Evolutionary conservation across 345 rosid genomes (phyloP).

Genomic region (Schrenkiella parvula): DNA sequence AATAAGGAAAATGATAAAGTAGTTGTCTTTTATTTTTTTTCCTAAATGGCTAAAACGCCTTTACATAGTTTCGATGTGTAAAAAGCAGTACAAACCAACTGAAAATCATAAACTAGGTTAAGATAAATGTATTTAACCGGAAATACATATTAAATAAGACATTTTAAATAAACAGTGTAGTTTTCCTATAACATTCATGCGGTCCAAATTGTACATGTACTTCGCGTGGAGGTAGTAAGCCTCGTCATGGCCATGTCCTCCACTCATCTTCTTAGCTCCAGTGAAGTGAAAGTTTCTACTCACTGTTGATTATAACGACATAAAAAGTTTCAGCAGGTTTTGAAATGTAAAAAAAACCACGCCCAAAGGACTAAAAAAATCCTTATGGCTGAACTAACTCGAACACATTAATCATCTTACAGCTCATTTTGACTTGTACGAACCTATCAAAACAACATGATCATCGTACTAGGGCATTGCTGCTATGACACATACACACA

Average conservation of each 20-base stretch:
- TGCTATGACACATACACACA: neutral
- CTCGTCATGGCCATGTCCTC: constrained; percentile 71
- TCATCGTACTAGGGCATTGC: neutral
- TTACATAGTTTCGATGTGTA: too few species aligned
- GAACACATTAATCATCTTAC: neutral
- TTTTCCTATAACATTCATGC: too few species aligned
- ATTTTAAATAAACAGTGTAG: too few species aligned
- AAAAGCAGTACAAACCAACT: too few species aligned
- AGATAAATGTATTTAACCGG: too few species aligned
- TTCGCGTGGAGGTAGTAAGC: constrained; percentile 81
- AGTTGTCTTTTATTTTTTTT: too few species aligned
- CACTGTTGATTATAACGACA: constrained; percentile 1
- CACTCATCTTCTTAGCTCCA: constrained; percentile 43
- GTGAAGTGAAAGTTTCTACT: constrained; percentile 33
- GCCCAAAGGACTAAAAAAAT: too few species aligned
- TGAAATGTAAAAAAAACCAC: neutral
- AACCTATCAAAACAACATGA: neutral
- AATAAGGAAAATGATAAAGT: too few species aligned
- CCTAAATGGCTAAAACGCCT: too few species aligned
- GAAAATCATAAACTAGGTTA: too few species aligned
- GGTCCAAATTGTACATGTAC: constrained; percentile 98
- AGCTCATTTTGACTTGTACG: neutral
- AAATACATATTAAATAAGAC: too few species aligned
- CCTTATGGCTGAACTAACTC: neutral
- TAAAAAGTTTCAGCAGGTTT: neutral